These are phyloP conservation scores for Colletotrichum tropicicola DNA, from an alignment of 2,329 filamentous ascomycete species.

Conservation along the genomic window DNA sequence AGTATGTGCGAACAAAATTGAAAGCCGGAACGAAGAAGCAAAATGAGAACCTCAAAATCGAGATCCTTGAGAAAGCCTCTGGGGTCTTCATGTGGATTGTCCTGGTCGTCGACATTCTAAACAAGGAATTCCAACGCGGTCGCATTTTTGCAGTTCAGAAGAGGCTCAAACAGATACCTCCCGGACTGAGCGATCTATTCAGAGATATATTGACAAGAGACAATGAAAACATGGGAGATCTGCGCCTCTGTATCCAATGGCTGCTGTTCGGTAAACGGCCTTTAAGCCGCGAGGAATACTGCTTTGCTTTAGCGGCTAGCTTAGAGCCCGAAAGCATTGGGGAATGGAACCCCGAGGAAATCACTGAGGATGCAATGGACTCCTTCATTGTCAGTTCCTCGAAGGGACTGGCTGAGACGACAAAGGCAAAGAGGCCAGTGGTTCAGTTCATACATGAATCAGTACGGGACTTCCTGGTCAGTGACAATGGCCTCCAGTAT, in stretches of 20 bases:
- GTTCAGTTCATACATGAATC: slow-evolving; percentile 61
- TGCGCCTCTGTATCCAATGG: slow-evolving; percentile 57
- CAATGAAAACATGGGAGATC: slow-evolving; percentile 43
- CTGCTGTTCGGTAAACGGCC: slow-evolving; percentile 55
- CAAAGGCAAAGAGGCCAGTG: slow-evolving; percentile 34
- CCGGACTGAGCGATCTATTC: slow-evolving; percentile 54
- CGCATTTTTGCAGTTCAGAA: not conserved
- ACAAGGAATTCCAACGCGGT: slow-evolving; percentile 41
- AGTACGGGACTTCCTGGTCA: slow-evolving; percentile 50
- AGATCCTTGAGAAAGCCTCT: slow-evolving; percentile 46
- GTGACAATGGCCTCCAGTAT: not conserved
- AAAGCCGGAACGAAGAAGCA: not conserved
- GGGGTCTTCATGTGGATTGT: slow-evolving; percentile 56
- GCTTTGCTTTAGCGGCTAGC: slow-evolving; percentile 45
- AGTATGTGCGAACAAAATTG: slow-evolving; percentile 32
- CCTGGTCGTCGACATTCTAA: slow-evolving; percentile 48
- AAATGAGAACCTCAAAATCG: not conserved
- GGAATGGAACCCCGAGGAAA: slow-evolving; percentile 29
- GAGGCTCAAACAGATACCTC: slow-evolving; percentile 40
- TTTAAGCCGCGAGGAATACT: slow-evolving; percentile 46
- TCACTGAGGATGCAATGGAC: slow-evolving; percentile 33
- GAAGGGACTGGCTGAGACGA: slow-evolving; percentile 55
- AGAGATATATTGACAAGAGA: slow-evolving; percentile 57
- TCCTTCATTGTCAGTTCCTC: slow-evolving; percentile 48
- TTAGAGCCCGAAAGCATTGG: slow-evolving; percentile 30